phyloP scores from a whole-genome alignment of 148 eudicot species.

The Euryodendron excelsum region DNA sequence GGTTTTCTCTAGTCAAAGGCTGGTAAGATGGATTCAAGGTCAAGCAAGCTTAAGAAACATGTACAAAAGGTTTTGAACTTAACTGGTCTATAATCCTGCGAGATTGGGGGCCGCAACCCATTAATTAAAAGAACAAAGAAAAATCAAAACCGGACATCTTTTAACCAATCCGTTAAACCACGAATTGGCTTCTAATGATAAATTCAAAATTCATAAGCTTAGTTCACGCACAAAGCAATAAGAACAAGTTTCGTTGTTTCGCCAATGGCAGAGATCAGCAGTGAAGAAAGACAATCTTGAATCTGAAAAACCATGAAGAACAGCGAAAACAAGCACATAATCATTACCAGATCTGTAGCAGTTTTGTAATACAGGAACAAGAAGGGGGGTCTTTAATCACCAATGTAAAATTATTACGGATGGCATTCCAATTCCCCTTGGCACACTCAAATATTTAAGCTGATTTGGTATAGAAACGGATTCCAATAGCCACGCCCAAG shows the following conservation, averaged over 20 bases:
- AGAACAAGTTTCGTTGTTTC: conserved; percentile 3
- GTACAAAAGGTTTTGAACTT: too few species aligned
- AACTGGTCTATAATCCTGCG: too few species aligned
- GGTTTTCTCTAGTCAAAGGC: too few species aligned
- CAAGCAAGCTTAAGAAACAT: too few species aligned
- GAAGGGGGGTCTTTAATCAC: background rate
- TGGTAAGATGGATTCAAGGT: too few species aligned
- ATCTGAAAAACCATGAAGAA: background rate
- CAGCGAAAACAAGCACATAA: background rate
- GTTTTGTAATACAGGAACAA: background rate
- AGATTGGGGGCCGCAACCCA: too few species aligned
- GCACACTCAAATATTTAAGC: conserved; percentile 24
- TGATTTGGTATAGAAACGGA: conserved; percentile 74
- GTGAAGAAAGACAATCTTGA: background rate
- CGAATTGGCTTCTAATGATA: too few species aligned
- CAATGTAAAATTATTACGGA: conserved; percentile 6
- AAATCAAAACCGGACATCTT: background rate
- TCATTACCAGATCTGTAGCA: background rate
- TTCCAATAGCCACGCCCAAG: conserved; percentile 65
- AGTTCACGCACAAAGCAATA: background rate
- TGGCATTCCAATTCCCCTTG: background rate
- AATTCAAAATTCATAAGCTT: background rate
- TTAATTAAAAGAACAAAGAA: background rate
- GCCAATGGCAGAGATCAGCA: background rate
- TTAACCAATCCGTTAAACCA: background rate